Evolutionary conservation across 768 basidiomycete species (phyloP).

Genomic region (Trametes elegans): DNA sequence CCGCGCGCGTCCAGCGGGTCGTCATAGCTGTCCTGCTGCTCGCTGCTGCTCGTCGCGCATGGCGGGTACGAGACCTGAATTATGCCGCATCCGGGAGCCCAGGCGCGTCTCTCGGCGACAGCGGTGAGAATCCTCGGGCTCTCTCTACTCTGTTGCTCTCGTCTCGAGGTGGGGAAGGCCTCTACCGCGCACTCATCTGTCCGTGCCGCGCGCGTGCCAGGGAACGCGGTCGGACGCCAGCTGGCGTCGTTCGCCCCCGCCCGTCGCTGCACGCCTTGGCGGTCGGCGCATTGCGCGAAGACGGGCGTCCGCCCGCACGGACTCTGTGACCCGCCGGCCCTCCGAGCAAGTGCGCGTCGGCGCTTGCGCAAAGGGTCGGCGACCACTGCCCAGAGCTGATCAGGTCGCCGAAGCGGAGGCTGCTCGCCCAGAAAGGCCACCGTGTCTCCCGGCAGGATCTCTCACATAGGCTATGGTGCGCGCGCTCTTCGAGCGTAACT

Average conservation of each 20-base stretch:
- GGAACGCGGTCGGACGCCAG: too few species aligned
- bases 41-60: not conserved
- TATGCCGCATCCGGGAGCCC: not conserved
- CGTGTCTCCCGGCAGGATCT: conserved; percentile 3
- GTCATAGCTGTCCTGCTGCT: too few species aligned
- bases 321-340: too few species aligned
- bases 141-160: not conserved
- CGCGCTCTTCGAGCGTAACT: not conserved
- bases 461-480: conserved; percentile 6
- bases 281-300: too few species aligned
- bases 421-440: not conserved
- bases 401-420: not conserved
- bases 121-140: not conserved
- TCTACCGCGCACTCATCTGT: not conserved
- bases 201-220: too few species aligned
- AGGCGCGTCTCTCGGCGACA: not conserved
- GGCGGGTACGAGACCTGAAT: not conserved
- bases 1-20: too few species aligned
- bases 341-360: too few species aligned
- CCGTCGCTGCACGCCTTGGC: too few species aligned
- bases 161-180: not conserved
- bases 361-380: too few species aligned
- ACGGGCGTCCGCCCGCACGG: too few species aligned
- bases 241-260: too few species aligned
- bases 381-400: not conserved